Percentiles rank a stretch among this genome's conserved stretches.
These are phyloP conservation scores for Cercospora sp. DNA, from an alignment of 2,329 filamentous ascomycete genomes.

Conservation along the genomic window DNA sequence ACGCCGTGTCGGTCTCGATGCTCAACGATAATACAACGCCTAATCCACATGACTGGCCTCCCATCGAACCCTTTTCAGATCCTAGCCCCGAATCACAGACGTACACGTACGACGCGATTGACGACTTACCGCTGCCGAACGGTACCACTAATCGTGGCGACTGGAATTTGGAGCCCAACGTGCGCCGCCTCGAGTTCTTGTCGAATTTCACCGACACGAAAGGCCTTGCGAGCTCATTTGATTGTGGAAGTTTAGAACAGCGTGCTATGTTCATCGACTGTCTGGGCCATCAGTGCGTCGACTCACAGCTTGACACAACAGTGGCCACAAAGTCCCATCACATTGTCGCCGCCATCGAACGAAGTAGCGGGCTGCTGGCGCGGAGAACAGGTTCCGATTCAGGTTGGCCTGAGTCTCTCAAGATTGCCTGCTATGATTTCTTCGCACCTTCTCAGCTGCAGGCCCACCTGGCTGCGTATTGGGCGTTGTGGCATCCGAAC, in stretches of 20 bases:
- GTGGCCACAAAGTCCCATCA: background rate
- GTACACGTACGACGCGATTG: background rate
- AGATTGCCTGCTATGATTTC: background rate
- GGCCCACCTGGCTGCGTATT: background rate
- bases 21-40: background rate
- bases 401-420: background rate
- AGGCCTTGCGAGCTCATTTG: slow-evolving; percentile 5
- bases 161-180: background rate
- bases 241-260: background rate
- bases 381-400: background rate
- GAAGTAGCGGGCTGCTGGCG: background rate
- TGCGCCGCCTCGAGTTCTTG: slow-evolving; percentile 7
- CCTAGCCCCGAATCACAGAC: background rate
- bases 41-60: background rate
- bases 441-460: background rate
- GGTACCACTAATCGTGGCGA: background rate
- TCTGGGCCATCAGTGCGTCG: background rate
- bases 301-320: background rate
- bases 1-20: background rate
- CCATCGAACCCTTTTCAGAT: background rate
- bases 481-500: slow-evolving; percentile 13
- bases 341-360: slow-evolving; percentile 3
- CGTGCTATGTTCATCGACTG: slow-evolving; percentile 10
- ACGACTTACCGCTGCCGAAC: background rate
- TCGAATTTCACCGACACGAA: slow-evolving; percentile 5